These are phyloP conservation scores for Rhizophagus sp. DNA, from an alignment of 192 early-diverging fungal genomes.

Conservation along the genomic window DNA sequence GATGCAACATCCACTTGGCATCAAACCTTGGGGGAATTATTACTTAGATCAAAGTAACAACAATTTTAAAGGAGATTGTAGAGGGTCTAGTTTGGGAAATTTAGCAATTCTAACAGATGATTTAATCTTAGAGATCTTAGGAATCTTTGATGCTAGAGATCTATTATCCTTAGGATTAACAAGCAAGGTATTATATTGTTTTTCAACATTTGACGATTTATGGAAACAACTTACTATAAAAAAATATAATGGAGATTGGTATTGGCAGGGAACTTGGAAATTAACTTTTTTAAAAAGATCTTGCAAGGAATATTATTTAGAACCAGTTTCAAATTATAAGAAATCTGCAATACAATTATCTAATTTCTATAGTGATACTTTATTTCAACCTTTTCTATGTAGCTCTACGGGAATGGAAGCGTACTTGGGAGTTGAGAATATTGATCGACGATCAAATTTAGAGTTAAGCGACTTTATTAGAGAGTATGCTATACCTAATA, in stretches of 20 bases:
- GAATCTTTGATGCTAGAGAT: conserved; percentile 32
- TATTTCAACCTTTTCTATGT: conserved; percentile 62
- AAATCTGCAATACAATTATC: conserved; percentile 11
- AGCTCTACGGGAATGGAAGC: conserved; percentile 47
- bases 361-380: conserved; percentile 62
- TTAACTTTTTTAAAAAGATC: conserved; percentile 49
- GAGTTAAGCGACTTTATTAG: conserved; percentile 46
- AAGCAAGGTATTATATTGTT: conserved; percentile 52
- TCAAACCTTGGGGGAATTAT: background rate
- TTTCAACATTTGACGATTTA: conserved; percentile 58
- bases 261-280: conserved; percentile 57
- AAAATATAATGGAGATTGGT: conserved; percentile 53
- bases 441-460: conserved; percentile 51
- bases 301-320: conserved; percentile 28
- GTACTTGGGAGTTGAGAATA: conserved; percentile 42
- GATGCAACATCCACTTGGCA: background rate
- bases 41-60: background rate
- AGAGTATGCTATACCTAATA: conserved; percentile 54
- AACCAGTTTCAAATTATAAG: background rate
- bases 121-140: conserved; percentile 52
- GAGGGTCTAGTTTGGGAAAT: conserved; percentile 48
- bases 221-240: conserved; percentile 57
- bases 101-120: conserved; percentile 53
- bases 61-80: conserved; percentile 23
- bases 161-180: conserved; percentile 48